Evolutionary conservation across 441 rosid genomes (phyloP).

Genomic region (Viola pubescens): DNA sequence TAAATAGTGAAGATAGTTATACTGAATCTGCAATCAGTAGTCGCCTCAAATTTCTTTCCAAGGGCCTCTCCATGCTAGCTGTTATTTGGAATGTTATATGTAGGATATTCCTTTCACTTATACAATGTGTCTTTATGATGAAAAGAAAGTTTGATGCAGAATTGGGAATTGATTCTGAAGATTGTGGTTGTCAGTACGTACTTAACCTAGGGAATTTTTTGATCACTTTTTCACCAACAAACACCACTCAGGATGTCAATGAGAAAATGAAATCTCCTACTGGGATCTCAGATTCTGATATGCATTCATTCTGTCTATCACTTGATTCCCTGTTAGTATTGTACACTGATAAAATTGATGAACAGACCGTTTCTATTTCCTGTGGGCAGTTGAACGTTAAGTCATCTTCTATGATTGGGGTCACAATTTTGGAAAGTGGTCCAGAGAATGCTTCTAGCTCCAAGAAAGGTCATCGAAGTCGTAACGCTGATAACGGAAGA

Average conservation of each 20-base stretch:
- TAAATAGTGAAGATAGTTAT: slow-evolving; percentile 24
- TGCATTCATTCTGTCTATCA: slow-evolving; percentile 44
- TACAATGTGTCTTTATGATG: slow-evolving; percentile 23
- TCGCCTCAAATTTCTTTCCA: slow-evolving; percentile 25
- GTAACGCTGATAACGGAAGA: slow-evolving; percentile 26
- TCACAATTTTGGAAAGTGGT: slow-evolving; percentile 25
- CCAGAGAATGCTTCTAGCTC: slow-evolving; percentile 23
- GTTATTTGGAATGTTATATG: slow-evolving; percentile 35
- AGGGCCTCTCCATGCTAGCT: slow-evolving; percentile 27
- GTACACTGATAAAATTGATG: slow-evolving; percentile 37
- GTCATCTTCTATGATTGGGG: slow-evolving; percentile 28
- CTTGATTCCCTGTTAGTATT: slow-evolving; percentile 42
- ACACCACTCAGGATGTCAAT: slow-evolving; percentile 24
- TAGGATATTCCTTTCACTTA: slow-evolving; percentile 27
- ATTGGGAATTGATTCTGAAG: slow-evolving; percentile 26
- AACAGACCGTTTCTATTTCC: slow-evolving; percentile 45
- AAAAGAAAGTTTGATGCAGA: slow-evolving; percentile 23
- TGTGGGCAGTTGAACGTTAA: slow-evolving; percentile 51
- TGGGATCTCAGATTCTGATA: slow-evolving; percentile 36
- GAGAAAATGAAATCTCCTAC: slow-evolving; percentile 28
- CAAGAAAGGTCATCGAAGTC: slow-evolving; percentile 30
- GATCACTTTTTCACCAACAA: slow-evolving; percentile 34
- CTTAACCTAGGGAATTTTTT: slow-evolving; percentile 48
- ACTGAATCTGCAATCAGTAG: slow-evolving; percentile 23
- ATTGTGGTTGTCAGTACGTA: slow-evolving; percentile 26